A percentile compares a stretch with the other conserved stretches of the same genome.
phyloP scores from a whole-genome alignment of 2,329 filamentous ascomycete species.

The Phoma sp. region DNA sequence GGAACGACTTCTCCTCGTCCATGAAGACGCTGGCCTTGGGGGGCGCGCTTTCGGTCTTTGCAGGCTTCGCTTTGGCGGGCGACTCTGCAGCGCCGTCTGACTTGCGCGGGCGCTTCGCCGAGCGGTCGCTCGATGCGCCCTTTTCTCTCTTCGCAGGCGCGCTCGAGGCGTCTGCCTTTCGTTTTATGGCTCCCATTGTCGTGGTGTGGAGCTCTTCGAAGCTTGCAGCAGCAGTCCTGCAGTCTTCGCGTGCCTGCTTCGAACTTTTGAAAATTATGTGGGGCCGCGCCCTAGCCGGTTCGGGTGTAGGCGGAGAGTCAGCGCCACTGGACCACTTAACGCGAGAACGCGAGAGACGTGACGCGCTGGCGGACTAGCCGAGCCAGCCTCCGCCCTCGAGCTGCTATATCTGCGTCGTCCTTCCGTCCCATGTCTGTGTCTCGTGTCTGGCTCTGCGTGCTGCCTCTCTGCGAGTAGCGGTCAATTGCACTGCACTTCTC shows the following conservation, averaged over 20 bases:
- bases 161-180: slow-evolving; percentile 52
- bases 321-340: slow-evolving; percentile 26
- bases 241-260: slow-evolving; percentile 23
- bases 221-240: slow-evolving; percentile 19
- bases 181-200: slow-evolving; percentile 55
- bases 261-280: slow-evolving; percentile 28
- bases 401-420: slow-evolving; percentile 17
- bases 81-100: slow-evolving; percentile 39
- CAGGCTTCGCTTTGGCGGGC: slow-evolving; percentile 40
- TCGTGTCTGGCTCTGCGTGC: slow-evolving; percentile 2
- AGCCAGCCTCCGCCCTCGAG: slow-evolving; percentile 28
- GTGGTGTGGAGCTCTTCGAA: slow-evolving; percentile 17
- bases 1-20: slow-evolving; percentile 90
- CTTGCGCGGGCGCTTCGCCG: slow-evolving; percentile 48
- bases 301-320: background rate
- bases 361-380: slow-evolving; percentile 17
- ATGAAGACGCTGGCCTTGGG: slow-evolving; percentile 57
- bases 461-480: slow-evolving; percentile 4
- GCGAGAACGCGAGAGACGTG: slow-evolving; percentile 17
- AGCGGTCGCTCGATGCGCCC: slow-evolving; percentile 36
- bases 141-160: slow-evolving; percentile 43
- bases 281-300: slow-evolving; percentile 13
- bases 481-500: background rate
- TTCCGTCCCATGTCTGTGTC: slow-evolving; percentile 14
- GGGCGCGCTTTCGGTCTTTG: slow-evolving; percentile 31